Conservation (phyloP, 495 filamentous ascomycete species). For the Hypoxylon lienhwacheense region DNA sequence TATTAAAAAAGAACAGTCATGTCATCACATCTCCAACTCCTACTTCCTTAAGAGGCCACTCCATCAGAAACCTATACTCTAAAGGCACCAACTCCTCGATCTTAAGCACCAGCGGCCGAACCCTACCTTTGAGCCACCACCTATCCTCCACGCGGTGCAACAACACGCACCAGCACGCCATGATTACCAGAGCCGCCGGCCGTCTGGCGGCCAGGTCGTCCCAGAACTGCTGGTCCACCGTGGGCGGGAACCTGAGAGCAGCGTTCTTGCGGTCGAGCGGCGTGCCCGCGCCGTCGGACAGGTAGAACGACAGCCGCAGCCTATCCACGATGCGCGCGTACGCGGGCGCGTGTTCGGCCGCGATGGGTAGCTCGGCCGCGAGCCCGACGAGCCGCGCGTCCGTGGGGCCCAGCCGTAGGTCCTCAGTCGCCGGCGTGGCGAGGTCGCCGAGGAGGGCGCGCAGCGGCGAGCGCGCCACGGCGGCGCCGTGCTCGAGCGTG, state of each 20-base stretch:
- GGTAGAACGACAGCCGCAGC: conserved; percentile 23
- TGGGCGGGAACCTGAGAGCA: conserved; percentile 19
- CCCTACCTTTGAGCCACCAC: conserved; percentile 26
- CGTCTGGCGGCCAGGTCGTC: conserved; percentile 8
- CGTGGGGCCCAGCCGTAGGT: conserved; percentile 4
- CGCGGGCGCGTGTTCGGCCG: not conserved
- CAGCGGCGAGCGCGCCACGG: conserved; percentile 20
- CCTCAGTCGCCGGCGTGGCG: conserved; percentile 6
- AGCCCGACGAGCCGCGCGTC: conserved; percentile 17
- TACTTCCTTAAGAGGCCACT: conserved; percentile 12
- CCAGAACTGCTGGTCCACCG: conserved; percentile 13
- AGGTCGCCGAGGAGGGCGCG: conserved; percentile 15
- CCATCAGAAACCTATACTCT: conserved; percentile 7
- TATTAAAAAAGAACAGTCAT: too few species aligned
- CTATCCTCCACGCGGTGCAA: conserved; percentile 28
- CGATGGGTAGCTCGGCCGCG: not conserved
- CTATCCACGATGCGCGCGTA: conserved; percentile 11
- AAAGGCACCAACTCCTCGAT: conserved; percentile 21
- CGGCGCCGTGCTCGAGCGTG: conserved; percentile 8
- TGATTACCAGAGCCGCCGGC: conserved; percentile 26
- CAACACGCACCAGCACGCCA: conserved; percentile 36
- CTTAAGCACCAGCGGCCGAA: conserved; percentile 16
- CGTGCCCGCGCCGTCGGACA: conserved; percentile 19
- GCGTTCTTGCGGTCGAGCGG: conserved; percentile 28
- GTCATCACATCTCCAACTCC: not conserved